Evolutionary conservation across 805 yeast genomes (phyloP).

Genomic region (Saccharomycopsis sp.): DNA sequence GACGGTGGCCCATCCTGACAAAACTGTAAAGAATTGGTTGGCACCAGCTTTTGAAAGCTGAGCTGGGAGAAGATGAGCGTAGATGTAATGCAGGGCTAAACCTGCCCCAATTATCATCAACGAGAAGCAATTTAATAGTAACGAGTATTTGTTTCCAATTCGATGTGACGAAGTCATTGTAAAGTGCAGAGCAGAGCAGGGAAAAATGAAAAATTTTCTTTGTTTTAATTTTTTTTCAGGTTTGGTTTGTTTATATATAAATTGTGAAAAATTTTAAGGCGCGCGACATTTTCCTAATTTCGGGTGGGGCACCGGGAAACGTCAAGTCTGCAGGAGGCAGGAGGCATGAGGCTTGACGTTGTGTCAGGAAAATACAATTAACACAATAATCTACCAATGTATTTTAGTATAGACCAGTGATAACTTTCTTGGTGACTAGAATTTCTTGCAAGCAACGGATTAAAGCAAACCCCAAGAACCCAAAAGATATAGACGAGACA

Average conservation of each 20-base stretch:
- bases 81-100: background rate
- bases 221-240: background rate
- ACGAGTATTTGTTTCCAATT: no score
- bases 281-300: background rate
- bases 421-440: no score
- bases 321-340: no score
- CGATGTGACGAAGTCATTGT: no score
- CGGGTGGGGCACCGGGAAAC: background rate
- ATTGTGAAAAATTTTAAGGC: no score
- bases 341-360: no score
- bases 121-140: background rate
- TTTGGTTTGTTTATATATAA: background rate
- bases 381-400: no score
- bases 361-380: no score
- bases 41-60: background rate
- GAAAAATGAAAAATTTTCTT: background rate
- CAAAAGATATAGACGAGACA: slow-evolving; percentile 8
- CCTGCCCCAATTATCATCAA: background rate
- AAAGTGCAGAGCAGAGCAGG: no score
- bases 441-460: no score
- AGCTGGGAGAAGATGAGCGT: background rate
- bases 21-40: slow-evolving; percentile 1
- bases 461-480: slow-evolving; percentile 13
- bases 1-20: background rate
- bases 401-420: no score